phyloP scores from a whole-genome alignment of 2,329 filamentous ascomycete species.

The Ophiocordyceps robertsii region DNA sequence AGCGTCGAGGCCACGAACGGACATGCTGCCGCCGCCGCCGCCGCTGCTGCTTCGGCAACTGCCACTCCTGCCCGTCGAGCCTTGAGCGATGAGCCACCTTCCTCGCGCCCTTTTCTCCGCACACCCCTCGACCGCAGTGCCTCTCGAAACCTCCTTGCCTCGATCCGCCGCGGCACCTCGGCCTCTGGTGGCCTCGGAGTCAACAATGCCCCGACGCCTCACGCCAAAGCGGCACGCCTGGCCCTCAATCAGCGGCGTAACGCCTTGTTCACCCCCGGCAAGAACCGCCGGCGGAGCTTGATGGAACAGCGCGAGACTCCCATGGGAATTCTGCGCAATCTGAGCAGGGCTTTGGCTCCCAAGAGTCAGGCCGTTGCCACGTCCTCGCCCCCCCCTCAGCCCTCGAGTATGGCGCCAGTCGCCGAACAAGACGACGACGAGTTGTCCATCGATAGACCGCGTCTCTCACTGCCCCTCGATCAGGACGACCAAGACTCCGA shows the following conservation, averaged over 20 bases:
- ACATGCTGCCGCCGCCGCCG: background rate
- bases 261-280: slow-evolving; percentile 46
- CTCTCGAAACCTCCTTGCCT: slow-evolving; percentile 23
- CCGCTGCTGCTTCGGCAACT: slow-evolving; percentile 1
- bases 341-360: slow-evolving; percentile 41
- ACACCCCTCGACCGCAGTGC: slow-evolving; percentile 27
- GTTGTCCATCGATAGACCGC: slow-evolving; percentile 33
- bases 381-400: slow-evolving; percentile 25
- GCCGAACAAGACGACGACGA: slow-evolving; percentile 33
- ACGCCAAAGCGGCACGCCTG: slow-evolving; percentile 45
- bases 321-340: slow-evolving; percentile 35
- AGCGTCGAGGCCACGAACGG: too few relatives aligned
- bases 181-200: slow-evolving; percentile 28
- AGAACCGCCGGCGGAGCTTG: slow-evolving; percentile 42
- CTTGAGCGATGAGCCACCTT: slow-evolving; percentile 21
- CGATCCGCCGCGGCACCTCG: slow-evolving; percentile 26
- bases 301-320: slow-evolving; percentile 43
- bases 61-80: slow-evolving; percentile 16
- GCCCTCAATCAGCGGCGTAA: slow-evolving; percentile 45
- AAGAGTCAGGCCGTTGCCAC: slow-evolving; percentile 24
- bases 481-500: slow-evolving; percentile 35
- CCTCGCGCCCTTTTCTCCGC: slow-evolving; percentile 24
- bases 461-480: slow-evolving; percentile 39
- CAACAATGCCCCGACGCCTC: slow-evolving; percentile 38
- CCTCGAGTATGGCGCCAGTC: slow-evolving; percentile 14